These are phyloP conservation scores for Boletus nobilissimus DNA, from an alignment of 1,284 basidiomycete genomes.

Conservation along the genomic window DNA sequence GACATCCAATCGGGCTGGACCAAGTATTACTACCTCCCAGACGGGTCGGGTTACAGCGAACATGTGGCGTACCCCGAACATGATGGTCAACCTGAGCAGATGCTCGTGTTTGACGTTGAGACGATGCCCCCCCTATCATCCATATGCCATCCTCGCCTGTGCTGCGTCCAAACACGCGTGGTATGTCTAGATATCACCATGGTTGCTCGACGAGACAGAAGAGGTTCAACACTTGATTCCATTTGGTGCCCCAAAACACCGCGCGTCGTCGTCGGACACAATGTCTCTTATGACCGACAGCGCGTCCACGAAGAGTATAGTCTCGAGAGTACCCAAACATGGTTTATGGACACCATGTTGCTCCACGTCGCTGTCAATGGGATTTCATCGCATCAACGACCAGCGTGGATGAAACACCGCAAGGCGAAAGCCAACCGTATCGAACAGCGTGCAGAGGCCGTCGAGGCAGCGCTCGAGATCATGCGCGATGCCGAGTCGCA, in stretches of 20 bases:
- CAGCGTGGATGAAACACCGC: constrained; percentile 89
- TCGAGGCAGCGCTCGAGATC: constrained; percentile 63
- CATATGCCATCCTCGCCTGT: constrained; percentile 90
- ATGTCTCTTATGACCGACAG: constrained; percentile 93
- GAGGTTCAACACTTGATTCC: constrained; percentile 82
- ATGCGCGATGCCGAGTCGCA: constrained; percentile 60
- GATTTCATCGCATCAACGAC: constrained; percentile 94
- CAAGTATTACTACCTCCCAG: constrained; percentile 74
- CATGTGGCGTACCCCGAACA: constrained; percentile 70
- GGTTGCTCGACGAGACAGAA: constrained; percentile 79
- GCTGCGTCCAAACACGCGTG: constrained; percentile 87
- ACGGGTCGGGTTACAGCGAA: constrained; percentile 75
- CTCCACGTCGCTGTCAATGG: constrained; percentile 95
- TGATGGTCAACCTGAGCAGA: constrained; percentile 71
- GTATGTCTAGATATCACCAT: constrained; percentile 98
- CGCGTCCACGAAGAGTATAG: constrained; percentile 89
- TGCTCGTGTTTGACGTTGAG: constrained; percentile 94
- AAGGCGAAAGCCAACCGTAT: constrained; percentile 67
- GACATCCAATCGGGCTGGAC: constrained; percentile 90
- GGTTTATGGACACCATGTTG: constrained; percentile 96
- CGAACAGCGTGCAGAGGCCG: constrained; percentile 66
- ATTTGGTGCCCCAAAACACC: constrained; percentile 63
- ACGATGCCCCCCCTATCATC: constrained; percentile 85
- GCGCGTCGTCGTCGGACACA: constrained; percentile 90
- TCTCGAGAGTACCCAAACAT: constrained; percentile 73